Evolutionary conservation across 768 basidiomycete species (phyloP), one percentile per base, ranked within the genome.

Genomic region (Tricholoma hemisulphureum): DNA sequence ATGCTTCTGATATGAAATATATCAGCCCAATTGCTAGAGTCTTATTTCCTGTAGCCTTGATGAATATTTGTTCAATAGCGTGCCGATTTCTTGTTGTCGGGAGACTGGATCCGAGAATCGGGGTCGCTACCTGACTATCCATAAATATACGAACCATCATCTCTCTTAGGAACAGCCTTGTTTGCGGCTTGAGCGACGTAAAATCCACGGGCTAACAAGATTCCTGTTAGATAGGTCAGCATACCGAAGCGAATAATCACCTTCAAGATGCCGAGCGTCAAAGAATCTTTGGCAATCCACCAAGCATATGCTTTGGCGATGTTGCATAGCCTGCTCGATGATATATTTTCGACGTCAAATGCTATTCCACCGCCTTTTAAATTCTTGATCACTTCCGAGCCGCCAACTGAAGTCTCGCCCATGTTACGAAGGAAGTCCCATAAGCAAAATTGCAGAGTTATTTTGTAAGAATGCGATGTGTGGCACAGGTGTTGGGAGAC

Each of bases 401-500:
- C 93, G 2, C 93, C 93, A 32, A 95, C 91, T 28, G 74, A 82
- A 9, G 78, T 82, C 72, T 97, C 93, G 11, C 94, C 96, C 43
- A 98, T 76, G 58, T 92, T 92, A 8, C 96, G 88, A 26, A 98
- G 74, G 69, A 98, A 95, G 69, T 99, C 97, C 97, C 97, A 99
- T 6, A 98, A 74, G 63, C 87, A 92, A 70, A 92, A 98, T 67
- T 98, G 97, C 20, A 98, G 77, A 2, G 97, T 98, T 63, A 98
- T 89, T 66, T 85, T 91, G 77, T 94, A 87, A 4, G 89, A 83
- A 68, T 96, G 93, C 0, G 93, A 87, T 8, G 75, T 76, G 8
- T 81, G 78, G 66, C 92, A 91, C 26, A 98, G 84, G 11, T 92
- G 87, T 63, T 93, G 88, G 60, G 86, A 85, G 34, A 98, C 87